These are phyloP conservation scores for Sugiyamaella neomexicana DNA, from an alignment of 1,139 yeast genomes.

Conservation along the genomic window DNA sequence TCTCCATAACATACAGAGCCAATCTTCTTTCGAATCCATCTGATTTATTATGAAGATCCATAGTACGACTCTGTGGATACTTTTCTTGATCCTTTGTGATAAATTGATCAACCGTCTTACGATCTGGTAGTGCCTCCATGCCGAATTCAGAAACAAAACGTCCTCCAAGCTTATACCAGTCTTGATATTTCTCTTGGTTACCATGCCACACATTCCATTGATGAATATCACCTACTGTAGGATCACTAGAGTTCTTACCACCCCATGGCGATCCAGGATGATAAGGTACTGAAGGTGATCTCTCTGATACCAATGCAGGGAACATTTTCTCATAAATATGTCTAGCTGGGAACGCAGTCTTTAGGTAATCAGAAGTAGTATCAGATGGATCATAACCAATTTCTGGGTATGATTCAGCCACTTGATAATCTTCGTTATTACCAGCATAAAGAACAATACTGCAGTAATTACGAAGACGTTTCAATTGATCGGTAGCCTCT, in stretches of 20 bases:
- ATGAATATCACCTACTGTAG: constrained; percentile 48
- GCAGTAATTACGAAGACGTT: constrained; percentile 42
- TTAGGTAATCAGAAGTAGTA: constrained; percentile 38
- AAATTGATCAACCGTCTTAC: constrained; percentile 39
- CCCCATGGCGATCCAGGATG: constrained; percentile 51
- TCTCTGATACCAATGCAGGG: constrained; percentile 39
- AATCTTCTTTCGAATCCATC: constrained; percentile 49
- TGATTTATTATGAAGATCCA: constrained; percentile 47
- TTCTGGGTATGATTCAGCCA: constrained; percentile 43
- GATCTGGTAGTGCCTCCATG: constrained; percentile 47
- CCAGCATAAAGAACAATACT: constrained; percentile 27
- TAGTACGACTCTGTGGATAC: constrained; percentile 44
- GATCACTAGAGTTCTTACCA: constrained; percentile 41
- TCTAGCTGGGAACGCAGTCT: constrained; percentile 47
- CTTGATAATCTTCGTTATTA: constrained; percentile 52
- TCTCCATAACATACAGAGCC: constrained; percentile 49
- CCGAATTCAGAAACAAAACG: constrained; percentile 52
- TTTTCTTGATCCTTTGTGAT: constrained; percentile 41
- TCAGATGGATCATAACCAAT: constrained; percentile 42
- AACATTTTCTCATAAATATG: constrained; percentile 44
- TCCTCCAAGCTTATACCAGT: constrained; percentile 48
- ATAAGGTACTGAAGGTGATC: constrained; percentile 41
- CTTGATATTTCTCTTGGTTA: constrained; percentile 47
- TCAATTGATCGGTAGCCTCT: constrained; percentile 44
- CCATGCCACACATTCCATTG: constrained; percentile 58